These are phyloP conservation scores for Punica granatum DNA, from an alignment of 345 rosid species.

Conservation along the genomic window DNA sequence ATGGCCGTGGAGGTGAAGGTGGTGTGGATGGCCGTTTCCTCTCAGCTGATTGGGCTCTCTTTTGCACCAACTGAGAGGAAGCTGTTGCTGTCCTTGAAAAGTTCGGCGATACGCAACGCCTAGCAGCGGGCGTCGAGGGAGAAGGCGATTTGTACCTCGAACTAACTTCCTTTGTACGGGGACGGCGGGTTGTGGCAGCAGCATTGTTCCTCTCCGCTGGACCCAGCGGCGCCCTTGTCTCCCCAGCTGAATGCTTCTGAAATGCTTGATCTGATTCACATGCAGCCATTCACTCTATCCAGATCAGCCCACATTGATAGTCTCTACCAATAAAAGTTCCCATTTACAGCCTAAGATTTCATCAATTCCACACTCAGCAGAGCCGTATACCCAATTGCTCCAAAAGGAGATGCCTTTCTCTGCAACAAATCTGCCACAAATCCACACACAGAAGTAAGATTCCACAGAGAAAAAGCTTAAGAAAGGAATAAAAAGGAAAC, in stretches of 20 bases:
- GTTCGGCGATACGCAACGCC: constrained; percentile 73
- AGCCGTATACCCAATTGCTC: constrained; percentile 23
- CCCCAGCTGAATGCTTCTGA: constrained; percentile 40
- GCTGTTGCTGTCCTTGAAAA: constrained; percentile 43
- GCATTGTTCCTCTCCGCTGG: constrained; percentile 73
- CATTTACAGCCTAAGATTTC: constrained; percentile 26
- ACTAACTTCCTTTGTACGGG: constrained; percentile 54
- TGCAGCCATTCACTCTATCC: constrained; percentile 70
- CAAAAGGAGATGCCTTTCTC: constrained; percentile 42
- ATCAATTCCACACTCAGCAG: constrained; percentile 27
- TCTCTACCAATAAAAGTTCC: constrained; percentile 18
- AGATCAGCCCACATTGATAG: constrained; percentile 51
- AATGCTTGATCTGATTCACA: constrained; percentile 37
- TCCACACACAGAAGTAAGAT: constrained; percentile 38
- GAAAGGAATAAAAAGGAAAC: constrained; percentile 24
- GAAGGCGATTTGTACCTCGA: constrained; percentile 86
- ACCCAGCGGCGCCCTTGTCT: constrained; percentile 55
- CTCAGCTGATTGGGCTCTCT: constrained; percentile 80
- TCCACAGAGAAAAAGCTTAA: constrained; percentile 29
- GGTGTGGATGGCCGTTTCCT: constrained; percentile 85
- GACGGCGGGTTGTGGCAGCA: constrained; percentile 35
- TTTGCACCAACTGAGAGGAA: constrained; percentile 43
- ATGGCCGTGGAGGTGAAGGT: constrained; percentile 24
- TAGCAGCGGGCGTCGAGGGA: constrained; percentile 35
- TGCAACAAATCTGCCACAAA: constrained; percentile 54